Evolutionary conservation across 192 early-diverging fungal species (phyloP), one percentile per base, ranked within the genome.

Genomic region (Coemansia sp.): DNA sequence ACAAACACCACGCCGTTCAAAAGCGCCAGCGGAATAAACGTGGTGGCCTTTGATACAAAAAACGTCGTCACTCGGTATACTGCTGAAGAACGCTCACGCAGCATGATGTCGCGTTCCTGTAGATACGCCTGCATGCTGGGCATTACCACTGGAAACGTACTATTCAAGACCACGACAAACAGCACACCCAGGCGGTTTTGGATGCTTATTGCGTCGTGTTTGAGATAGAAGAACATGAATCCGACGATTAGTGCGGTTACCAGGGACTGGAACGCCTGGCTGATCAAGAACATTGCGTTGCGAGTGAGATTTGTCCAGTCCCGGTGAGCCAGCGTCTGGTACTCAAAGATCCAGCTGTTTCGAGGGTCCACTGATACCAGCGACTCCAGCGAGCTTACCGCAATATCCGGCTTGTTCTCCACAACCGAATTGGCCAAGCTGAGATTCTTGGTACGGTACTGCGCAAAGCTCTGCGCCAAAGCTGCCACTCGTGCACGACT

Each of bases 31-130:
- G 76, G 76, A 37, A 80, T 48, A 30, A 80, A 71, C 12, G 81
- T 76, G 5, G 84, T 65, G 36, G 83, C 64, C 59, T 87, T 88
- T 39, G 86, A 79, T 39, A 86, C 60, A 46, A 79, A 88, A 38
- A 79, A 85, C 36, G 84, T 63, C 11, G 80, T 80, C 17, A 82
- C 65, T 11, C 88, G 63, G 72, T 87, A 90, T 11, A 80, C 70
- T 0, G 82, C 83, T 14, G 79, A 51, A 7, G 84, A 75, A 3
- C 87, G 78, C 63, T 90, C 88, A 5, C 85, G 70, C 11, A 77
- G 61, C 72, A 87, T 81, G 40, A 83, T 83, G 37, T 65, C 73
- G 12, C 79, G 72, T 50, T 84, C 70, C 26, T 67, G 39, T 2
- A 74, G 53, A 43, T 74, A 80, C 11, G 58, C 53, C 5, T 61